Evolutionary conservation across 805 yeast genomes (phyloP), one percentile per base, ranked within the genome.

Genomic region (Candida sphagnicola): DNA sequence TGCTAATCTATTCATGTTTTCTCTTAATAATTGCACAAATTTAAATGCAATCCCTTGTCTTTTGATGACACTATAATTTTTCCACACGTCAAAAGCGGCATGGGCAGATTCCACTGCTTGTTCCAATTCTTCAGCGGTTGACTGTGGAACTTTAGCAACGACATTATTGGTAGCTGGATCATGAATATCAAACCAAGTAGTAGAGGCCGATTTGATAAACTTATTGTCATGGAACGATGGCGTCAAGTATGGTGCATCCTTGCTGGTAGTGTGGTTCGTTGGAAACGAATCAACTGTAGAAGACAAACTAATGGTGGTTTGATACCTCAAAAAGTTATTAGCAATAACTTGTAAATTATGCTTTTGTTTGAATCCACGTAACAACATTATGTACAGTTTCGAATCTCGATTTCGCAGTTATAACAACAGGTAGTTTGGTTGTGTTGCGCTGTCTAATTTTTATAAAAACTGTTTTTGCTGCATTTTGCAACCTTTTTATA

Each of bases 81-180:
- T 72, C 80, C 83, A 83, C 18, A 59, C 46, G 34, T 69, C 61
- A 65, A 80, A 83, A n/a, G 87, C 85, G 28, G 57, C 62, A 41
- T 72, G 70, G 4, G 89, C 88, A 18, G 83, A 65, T 25, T 71
- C 78, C 37, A 83, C 79, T 5, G 90, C 89, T 15, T 69, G 72
- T 42, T 72, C 75, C 53, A 83, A 65, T 59, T 83, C 91, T 38
- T 65, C 74, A 5, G 72, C 75, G 13, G 91, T 83, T 28, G 78
- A 70, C 62, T 83, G 89, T 5, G 91, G 90, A 17, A 82, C 89
- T 48, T 74, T 70, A 21, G 84, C 70, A 29, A 84, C 78, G 34
- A 82, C 75, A 46, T 66, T 54, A 59, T 82, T 75, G 39, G 91
- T 83, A 41, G 90, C 85, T 16, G 91, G 91, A 56, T 83, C 91